Evolutionary conservation across 1,284 basidiomycete genomes (phyloP), one percentile per base, ranked within the genome.

Genomic region (Sporisorium reilianum): DNA sequence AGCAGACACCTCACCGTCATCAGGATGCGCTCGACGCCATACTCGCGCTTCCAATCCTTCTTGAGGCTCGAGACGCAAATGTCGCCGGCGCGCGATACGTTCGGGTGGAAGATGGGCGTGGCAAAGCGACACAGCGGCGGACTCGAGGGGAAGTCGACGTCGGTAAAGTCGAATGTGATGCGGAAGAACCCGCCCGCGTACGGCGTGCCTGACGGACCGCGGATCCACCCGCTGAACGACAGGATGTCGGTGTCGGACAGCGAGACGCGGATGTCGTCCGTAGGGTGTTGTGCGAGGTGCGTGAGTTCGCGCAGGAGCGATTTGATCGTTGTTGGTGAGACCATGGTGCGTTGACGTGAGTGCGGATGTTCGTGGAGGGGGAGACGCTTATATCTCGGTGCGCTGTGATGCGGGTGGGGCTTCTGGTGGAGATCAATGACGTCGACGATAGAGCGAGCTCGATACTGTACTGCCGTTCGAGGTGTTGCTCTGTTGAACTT

Each of bases 21-120:
- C 10, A 97, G 88, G 62, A 97, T 96, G 84, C 96, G 92, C 5
- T 88, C 90, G 38, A 97, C 93, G 26, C 94, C 95, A 78, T 93
- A 95, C n/a, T 90, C 89, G 20, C 92, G 89, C 84, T 93, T 91
- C 95, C 95, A 97, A 80, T 95, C 94, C 86, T 97, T 97, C 88
- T 97, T 97, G 28, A 98, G 87, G 5, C 94, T 97, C 86, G 95
- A 95, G 11, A 97, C 95, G 85, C 95, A 98, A 78, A 98, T 98
- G 85, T 97, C 95, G 32, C 95, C 95, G 0, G 89, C 84, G 30
- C 89, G 88, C 0, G 94, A 95, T 28, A 97, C 93, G 81, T 98
- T 97, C 0, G 95, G 95, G 81, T 97, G 95, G 86, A 97, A 97
- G 68, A 98, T 95, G 94, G 55, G 57, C 11, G 74, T 72, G 14